A percentile compares a stretch with the other conserved stretches of the same genome.
These are phyloP conservation scores for Trichoderma virens DNA, from an alignment of 495 filamentous ascomycete genomes.

Conservation along the genomic window DNA sequence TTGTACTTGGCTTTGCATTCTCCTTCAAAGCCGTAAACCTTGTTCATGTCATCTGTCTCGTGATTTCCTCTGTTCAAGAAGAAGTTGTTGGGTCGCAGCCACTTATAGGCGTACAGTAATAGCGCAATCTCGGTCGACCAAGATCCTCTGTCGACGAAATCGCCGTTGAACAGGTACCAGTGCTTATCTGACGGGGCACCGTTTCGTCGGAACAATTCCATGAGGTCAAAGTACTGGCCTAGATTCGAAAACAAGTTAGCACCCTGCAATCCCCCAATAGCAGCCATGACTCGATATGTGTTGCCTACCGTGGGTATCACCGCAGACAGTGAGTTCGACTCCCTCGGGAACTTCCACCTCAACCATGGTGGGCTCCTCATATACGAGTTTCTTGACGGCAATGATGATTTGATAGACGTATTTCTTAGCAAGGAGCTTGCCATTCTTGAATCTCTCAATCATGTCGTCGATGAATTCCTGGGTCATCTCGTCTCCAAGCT, in stretches of 20 bases:
- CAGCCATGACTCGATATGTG: not conserved
- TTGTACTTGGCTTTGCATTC: slow-evolving; percentile 98
- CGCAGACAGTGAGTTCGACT: slow-evolving; percentile 83
- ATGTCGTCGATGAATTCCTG: slow-evolving; percentile 95
- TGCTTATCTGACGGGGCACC: slow-evolving; percentile 77
- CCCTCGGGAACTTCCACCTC: slow-evolving; percentile 76
- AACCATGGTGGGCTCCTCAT: slow-evolving; percentile 93
- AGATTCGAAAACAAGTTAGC: slow-evolving; percentile 15
- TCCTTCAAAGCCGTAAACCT: slow-evolving; percentile 96
- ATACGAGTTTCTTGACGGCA: slow-evolving; percentile 80
- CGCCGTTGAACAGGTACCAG: slow-evolving; percentile 95
- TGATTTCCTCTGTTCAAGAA: slow-evolving; percentile 99
- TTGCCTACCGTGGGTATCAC: slow-evolving; percentile 83
- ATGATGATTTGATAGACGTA: slow-evolving; percentile 95
- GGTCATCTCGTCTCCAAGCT: slow-evolving; percentile 78
- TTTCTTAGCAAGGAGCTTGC: slow-evolving; percentile 91
- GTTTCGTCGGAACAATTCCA: slow-evolving; percentile 92
- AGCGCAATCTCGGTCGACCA: slow-evolving; percentile 97
- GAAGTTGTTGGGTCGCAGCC: slow-evolving; percentile 76
- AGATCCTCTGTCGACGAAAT: slow-evolving; percentile 95
- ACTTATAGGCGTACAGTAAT: slow-evolving; percentile 93
- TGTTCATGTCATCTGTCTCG: slow-evolving; percentile 99
- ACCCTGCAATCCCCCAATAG: not conserved
- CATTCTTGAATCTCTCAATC: slow-evolving; percentile 90
- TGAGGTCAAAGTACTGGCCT: slow-evolving; percentile 97